phyloP scores from a whole-genome alignment of 345 rosid species.

The Eucalyptus brandiana region DNA sequence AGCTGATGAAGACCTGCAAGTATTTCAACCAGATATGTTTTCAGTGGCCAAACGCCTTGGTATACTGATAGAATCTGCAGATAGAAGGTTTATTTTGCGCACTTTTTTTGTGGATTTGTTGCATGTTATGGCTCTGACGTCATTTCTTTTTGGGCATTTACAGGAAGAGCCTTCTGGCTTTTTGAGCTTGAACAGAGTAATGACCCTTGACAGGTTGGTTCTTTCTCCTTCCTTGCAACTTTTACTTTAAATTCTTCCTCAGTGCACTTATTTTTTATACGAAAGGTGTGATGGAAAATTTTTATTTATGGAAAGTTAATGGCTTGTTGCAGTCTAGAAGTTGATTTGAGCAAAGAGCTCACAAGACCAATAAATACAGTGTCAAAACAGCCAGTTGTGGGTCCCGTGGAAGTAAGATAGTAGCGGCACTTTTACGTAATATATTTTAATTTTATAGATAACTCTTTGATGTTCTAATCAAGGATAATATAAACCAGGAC shows the following conservation, averaged over 20 bases:
- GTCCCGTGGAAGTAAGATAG: conserved; percentile 20
- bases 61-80: not conserved
- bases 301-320: not conserved
- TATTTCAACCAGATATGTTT: not conserved
- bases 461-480: not conserved
- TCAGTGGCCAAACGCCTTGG: not conserved
- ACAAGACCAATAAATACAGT: conserved; percentile 25
- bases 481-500: conserved; percentile 6
- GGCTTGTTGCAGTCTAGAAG: conserved; percentile 42
- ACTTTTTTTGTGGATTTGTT: not conserved
- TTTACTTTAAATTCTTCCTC: not conserved
- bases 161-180: conserved; percentile 86
- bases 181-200: conserved; percentile 78
- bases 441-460: not conserved
- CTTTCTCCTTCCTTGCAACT: not conserved
- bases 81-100: not conserved
- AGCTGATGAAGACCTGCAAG: not conserved
- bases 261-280: not conserved
- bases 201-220: conserved; percentile 77
- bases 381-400: conserved; percentile 10
- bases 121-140: not conserved
- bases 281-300: not conserved
- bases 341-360: conserved; percentile 84
- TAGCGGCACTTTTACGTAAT: not conserved
- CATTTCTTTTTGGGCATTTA: not conserved